Percentiles rank a stretch among this genome's conserved stretches.
phyloP scores from a whole-genome alignment of 495 filamentous ascomycete species.

The Aspergillus sclerotiicarbonarius region DNA sequence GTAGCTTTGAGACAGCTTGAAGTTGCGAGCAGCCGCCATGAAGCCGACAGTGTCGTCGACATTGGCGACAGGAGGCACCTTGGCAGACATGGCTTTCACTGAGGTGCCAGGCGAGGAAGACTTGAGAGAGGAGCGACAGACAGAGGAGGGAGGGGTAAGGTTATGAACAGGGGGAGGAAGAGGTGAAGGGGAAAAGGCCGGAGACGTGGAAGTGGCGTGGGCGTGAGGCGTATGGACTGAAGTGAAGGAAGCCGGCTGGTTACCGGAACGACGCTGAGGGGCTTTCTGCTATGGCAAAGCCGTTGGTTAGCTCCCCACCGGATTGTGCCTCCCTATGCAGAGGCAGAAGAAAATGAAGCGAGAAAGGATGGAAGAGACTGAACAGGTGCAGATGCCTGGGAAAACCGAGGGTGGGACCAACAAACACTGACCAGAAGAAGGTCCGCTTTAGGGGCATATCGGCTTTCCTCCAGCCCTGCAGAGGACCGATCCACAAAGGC shows the following conservation, averaged over 20 bases:
- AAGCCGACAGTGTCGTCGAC: slow-evolving; percentile 28
- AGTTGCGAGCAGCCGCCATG: slow-evolving; percentile 24
- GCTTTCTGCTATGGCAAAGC: not conserved
- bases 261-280: not conserved
- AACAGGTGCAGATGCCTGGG: not conserved
- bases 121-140: not conserved
- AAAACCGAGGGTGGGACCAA: not conserved
- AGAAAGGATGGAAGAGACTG: not conserved
- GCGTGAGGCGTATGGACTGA: not conserved
- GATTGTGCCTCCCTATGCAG: not conserved
- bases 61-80: slow-evolving; percentile 17
- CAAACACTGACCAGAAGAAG: not conserved
- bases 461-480: slow-evolving; percentile 7
- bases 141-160: not conserved
- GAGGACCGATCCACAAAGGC: not conserved
- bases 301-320: not conserved
- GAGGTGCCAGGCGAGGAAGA: not conserved
- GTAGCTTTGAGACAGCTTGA: slow-evolving; percentile 11
- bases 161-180: not conserved
- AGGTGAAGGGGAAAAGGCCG: not conserved
- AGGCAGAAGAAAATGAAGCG: not conserved
- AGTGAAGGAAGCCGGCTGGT: not conserved
- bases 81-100: not conserved
- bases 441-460: slow-evolving; percentile 7
- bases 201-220: not conserved